Conservation (phyloP, 306 rosid species). For the Begonia loranthoides region DNA sequence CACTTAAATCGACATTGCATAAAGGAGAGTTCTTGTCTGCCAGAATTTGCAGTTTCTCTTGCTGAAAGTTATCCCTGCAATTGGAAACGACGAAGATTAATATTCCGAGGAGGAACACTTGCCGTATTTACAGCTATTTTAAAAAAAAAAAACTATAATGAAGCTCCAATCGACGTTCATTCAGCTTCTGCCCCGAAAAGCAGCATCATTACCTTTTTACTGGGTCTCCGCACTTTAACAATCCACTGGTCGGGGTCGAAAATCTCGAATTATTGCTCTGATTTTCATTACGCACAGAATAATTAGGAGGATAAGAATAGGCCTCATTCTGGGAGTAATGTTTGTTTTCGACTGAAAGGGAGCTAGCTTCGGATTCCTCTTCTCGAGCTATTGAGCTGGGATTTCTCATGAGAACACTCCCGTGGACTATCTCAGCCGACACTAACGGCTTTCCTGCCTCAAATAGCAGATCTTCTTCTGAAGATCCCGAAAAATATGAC, state of each 20-base stretch:
- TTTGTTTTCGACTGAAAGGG: slow-evolving; percentile 73
- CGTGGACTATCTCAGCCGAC: slow-evolving; percentile 98
- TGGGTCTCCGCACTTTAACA: slow-evolving; percentile 17
- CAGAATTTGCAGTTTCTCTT: slow-evolving; percentile 56
- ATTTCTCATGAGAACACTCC: slow-evolving; percentile 91
- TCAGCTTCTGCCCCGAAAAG: slow-evolving; percentile 13
- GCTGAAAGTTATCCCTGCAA: slow-evolving; percentile 63
- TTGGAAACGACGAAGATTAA: slow-evolving; percentile 14
- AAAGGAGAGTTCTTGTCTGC: slow-evolving; percentile 68
- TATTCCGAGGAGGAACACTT: slow-evolving; percentile 1
- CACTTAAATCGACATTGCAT: slow-evolving; percentile 56
- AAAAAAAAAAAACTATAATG: slow-evolving; percentile 39
- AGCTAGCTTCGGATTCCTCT: slow-evolving; percentile 98
- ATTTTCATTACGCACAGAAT: slow-evolving; percentile 19
- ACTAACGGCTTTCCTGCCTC: slow-evolving; percentile 86
- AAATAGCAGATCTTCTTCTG: slow-evolving; percentile 84
- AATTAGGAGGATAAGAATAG: slow-evolving; percentile 42
- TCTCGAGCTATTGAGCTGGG: slow-evolving; percentile 77
- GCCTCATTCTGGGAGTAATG: slow-evolving; percentile 42
- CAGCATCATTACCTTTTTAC: too few species aligned
- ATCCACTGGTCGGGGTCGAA: slow-evolving; percentile 30
- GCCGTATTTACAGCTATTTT: slow-evolving; percentile 19
- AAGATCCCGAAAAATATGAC: slow-evolving; percentile 76
- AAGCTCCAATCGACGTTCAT: slow-evolving; percentile 27
- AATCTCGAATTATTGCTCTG: slow-evolving; percentile 22